phyloP scores from a whole-genome alignment of 2,329 filamentous ascomycete species.

The Nemania serpens region DNA sequence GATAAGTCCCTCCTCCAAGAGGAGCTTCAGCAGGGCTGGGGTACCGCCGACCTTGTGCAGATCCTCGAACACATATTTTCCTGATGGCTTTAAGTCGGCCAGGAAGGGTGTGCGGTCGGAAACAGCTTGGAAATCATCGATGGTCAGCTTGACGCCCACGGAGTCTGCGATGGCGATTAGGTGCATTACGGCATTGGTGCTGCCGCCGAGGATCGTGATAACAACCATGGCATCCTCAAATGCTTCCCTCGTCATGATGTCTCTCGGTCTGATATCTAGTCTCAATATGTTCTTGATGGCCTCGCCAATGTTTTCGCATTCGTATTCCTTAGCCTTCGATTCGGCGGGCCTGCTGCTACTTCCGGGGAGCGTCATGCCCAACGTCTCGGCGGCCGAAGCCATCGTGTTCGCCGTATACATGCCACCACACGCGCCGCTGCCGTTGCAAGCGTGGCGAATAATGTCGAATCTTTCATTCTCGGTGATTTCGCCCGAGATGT shows the following conservation, averaged over 20 bases:
- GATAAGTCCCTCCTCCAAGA: constrained; percentile 81
- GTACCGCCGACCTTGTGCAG: constrained; percentile 86
- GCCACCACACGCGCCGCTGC: constrained; percentile 81
- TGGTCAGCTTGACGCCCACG: constrained; percentile 79
- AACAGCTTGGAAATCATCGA: constrained; percentile 85
- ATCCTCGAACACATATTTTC: constrained; percentile 85
- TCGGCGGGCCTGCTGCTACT: constrained; percentile 81
- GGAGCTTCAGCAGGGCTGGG: constrained; percentile 83
- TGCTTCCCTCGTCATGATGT: constrained; percentile 79
- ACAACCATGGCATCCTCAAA: constrained; percentile 87
- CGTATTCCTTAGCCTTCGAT: constrained; percentile 70
- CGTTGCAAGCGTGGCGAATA: constrained; percentile 88
- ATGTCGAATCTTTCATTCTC: constrained; percentile 94
- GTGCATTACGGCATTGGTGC: constrained; percentile 85
- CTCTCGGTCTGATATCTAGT: constrained; percentile 76
- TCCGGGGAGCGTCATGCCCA: constrained; percentile 80
- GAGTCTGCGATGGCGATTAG: constrained; percentile 83
- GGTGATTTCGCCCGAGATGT: constrained; percentile 86
- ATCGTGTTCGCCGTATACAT: constrained; percentile 84
- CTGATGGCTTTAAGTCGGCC: constrained; percentile 82
- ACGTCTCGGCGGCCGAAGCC: constrained; percentile 73
- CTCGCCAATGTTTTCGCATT: constrained; percentile 72
- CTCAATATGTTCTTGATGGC: constrained; percentile 76
- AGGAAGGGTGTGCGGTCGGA: constrained; percentile 80
- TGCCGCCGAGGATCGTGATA: constrained; percentile 81